Evolutionary conservation across 192 early-diverging fungal species (phyloP).

Genomic region (Lunasporangiospora selenospora): DNA sequence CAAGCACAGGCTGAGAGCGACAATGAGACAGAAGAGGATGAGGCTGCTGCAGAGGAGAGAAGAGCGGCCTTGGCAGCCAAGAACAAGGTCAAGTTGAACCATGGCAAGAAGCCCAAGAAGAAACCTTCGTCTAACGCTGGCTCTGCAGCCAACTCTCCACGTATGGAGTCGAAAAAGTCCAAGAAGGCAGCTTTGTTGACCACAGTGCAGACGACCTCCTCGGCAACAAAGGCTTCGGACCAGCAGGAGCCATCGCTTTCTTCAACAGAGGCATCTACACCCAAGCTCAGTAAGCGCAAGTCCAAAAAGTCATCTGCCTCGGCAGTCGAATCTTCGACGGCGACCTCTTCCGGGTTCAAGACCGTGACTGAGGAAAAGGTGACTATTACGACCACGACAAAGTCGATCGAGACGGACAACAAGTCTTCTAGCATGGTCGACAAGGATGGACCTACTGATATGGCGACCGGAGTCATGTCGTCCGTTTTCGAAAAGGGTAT

Average conservation of each 20-base stretch:
- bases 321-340: not conserved
- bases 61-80: slow-evolving; percentile 8
- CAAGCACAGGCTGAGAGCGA: slow-evolving; percentile 23
- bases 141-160: slow-evolving; percentile 40
- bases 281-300: slow-evolving; percentile 39
- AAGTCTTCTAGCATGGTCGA: slow-evolving; percentile 16
- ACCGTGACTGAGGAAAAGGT: not conserved
- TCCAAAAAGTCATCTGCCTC: slow-evolving; percentile 8
- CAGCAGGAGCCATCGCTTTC: slow-evolving; percentile 17
- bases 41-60: slow-evolving; percentile 10
- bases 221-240: not conserved
- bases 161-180: slow-evolving; percentile 31
- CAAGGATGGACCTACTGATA: slow-evolving; percentile 29
- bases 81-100: slow-evolving; percentile 12
- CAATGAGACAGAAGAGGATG: slow-evolving; percentile 17
- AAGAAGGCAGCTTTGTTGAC: slow-evolving; percentile 9
- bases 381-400: too few species aligned
- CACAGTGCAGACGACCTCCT: not conserved
- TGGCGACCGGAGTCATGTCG: slow-evolving; percentile 28
- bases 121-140: slow-evolving; percentile 18
- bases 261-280: slow-evolving; percentile 13
- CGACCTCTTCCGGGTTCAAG: not conserved
- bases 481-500: slow-evolving; percentile 46
- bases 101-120: slow-evolving; percentile 43
- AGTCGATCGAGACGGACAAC: not conserved